These are phyloP conservation scores for Pyrenophora tritici-repentis DNA, from an alignment of 2,329 filamentous ascomycete genomes.

Conservation along the genomic window DNA sequence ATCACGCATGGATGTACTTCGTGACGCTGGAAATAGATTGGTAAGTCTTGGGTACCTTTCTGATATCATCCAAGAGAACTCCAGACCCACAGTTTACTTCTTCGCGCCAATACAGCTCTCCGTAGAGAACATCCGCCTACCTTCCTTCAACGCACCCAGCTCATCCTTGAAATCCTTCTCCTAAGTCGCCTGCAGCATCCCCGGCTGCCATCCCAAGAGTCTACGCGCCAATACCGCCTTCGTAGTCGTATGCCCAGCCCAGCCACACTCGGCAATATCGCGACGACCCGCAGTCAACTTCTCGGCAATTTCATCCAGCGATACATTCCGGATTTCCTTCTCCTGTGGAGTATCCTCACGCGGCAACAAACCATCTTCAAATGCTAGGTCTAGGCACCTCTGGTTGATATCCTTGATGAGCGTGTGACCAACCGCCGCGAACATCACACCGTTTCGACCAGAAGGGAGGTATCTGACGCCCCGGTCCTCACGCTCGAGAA, in stretches of 20 bases:
- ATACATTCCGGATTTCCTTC: conserved; percentile 16
- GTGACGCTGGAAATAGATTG: too few relatives aligned
- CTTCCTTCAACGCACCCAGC: conserved; percentile 18
- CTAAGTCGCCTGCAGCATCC: conserved; percentile 17
- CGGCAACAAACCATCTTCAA: conserved; percentile 18
- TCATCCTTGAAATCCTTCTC: conserved; percentile 21
- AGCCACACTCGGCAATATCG: conserved; percentile 18
- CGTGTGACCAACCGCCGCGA: conserved; percentile 15
- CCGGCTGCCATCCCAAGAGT: conserved; percentile 20
- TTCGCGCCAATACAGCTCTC: conserved; percentile 17
- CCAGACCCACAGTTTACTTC: not conserved
- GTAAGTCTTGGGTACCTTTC: too few relatives aligned
- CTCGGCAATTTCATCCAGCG: conserved; percentile 19
- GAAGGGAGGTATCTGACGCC: conserved; percentile 19
- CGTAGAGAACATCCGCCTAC: conserved; percentile 11
- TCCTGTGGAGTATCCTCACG: conserved; percentile 18
- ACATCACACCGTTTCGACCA: conserved; percentile 20
- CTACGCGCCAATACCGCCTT: conserved; percentile 17
- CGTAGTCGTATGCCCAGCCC: conserved; percentile 20
- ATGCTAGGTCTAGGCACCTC: conserved; percentile 19
- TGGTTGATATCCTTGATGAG: conserved; percentile 21
- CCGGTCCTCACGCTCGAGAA: conserved; percentile 21
- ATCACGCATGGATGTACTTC: too few relatives aligned
- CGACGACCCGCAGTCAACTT: conserved; percentile 16
- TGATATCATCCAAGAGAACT: too few relatives aligned